These are phyloP conservation scores for Tubosaeta sp. DNA, from an alignment of 768 basidiomycete genomes.

Conservation along the genomic window DNA sequence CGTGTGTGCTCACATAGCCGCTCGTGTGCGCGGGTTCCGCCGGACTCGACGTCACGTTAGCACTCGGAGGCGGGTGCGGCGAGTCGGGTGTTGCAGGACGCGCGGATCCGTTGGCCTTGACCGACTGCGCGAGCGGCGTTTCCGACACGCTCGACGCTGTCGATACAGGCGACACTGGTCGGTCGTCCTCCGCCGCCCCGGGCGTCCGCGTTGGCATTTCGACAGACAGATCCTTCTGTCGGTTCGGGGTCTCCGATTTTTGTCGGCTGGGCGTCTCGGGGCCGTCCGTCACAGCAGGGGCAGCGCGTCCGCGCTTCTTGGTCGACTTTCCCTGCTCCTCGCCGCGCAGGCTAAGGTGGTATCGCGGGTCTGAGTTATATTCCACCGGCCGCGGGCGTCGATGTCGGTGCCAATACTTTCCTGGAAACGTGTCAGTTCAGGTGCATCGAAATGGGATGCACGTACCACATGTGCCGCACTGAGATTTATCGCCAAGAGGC, in stretches of 20 bases:
- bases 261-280: slow-evolving; percentile 50
- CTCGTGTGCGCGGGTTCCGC: slow-evolving; percentile 6
- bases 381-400: slow-evolving; percentile 74
- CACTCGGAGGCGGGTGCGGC: slow-evolving; percentile 13
- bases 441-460: slow-evolving; percentile 9
- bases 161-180: slow-evolving; percentile 68
- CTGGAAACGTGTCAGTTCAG: slow-evolving; percentile 33
- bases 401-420: slow-evolving; percentile 89
- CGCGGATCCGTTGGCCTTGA: slow-evolving; percentile 52
- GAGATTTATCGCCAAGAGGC: slow-evolving; percentile 82
- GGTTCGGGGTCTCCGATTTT: slow-evolving; percentile 36
- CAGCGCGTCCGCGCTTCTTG: slow-evolving; percentile 44
- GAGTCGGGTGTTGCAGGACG: slow-evolving; percentile 24
- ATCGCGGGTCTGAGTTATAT: slow-evolving; percentile 73
- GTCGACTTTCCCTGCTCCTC: slow-evolving; percentile 56
- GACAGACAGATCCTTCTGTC: slow-evolving; percentile 35
- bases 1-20: slow-evolving; percentile 25
- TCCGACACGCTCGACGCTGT: slow-evolving; percentile 71
- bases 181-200: slow-evolving; percentile 40
- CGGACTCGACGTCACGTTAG: neutral
- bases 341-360: slow-evolving; percentile 53
- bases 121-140: slow-evolving; percentile 60
- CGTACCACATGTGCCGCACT: slow-evolving; percentile 91
- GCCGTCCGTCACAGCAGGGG: slow-evolving; percentile 31
- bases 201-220: slow-evolving; percentile 34